These are phyloP conservation scores for Salmacisia buchloeana DNA, from an alignment of 1,284 basidiomycete species.

Conservation along the genomic window DNA sequence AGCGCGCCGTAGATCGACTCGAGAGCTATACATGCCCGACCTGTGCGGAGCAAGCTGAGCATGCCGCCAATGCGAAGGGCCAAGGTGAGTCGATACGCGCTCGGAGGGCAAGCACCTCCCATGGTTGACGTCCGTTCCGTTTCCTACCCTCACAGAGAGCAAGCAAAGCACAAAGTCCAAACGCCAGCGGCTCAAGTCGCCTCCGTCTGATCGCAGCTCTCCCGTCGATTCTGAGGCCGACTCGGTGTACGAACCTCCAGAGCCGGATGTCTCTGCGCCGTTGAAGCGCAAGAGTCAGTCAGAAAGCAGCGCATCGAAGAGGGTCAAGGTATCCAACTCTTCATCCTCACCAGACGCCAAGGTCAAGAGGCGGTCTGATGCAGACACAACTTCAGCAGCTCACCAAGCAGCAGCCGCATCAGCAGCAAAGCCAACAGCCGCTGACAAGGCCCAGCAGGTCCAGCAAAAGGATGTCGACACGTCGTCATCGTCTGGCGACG, in stretches of 20 bases:
- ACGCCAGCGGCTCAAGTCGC: constrained; percentile 9
- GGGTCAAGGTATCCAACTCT: not conserved
- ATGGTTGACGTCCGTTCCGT: not conserved
- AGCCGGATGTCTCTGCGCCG: not conserved
- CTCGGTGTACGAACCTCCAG: constrained; percentile 1
- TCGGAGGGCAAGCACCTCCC: not conserved
- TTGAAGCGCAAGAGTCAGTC: constrained; percentile 3
- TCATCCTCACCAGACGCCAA: not conserved
- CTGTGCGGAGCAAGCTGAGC: no score
- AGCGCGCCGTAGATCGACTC: constrained; percentile 36
- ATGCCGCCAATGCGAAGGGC: not conserved
- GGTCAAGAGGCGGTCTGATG: not conserved
- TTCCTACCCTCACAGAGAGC: not conserved
- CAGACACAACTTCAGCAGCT: not conserved
- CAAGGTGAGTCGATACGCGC: not conserved
- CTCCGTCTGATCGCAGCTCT: constrained; percentile 4
- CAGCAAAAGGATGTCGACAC: not conserved
- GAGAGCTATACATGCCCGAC: constrained; percentile 36
- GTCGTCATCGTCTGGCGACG: not conserved
- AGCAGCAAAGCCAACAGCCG: not conserved
- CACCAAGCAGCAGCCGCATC: not conserved
- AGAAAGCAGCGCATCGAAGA: not conserved
- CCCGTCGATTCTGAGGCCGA: constrained; percentile 1
- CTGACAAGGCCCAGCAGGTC: not conserved
- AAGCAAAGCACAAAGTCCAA: not conserved